These are phyloP conservation scores for Curvularia hawaiiensis DNA, from an alignment of 2,329 filamentous ascomycete genomes.

Conservation along the genomic window DNA sequence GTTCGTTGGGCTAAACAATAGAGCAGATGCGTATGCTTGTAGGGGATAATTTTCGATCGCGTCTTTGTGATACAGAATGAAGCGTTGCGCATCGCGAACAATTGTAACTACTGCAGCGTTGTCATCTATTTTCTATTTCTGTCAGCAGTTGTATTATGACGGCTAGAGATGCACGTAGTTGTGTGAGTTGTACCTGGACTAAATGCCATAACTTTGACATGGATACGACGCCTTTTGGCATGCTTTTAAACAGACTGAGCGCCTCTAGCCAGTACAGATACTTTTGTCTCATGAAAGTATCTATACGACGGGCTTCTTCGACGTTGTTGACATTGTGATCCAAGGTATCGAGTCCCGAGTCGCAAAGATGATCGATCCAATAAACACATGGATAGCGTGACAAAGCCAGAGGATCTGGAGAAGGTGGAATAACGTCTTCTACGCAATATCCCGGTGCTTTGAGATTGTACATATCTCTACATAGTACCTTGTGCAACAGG, in stretches of 20 bases:
- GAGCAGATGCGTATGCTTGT: constrained; percentile 10
- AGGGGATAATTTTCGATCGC: constrained; percentile 15
- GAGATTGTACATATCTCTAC: background rate
- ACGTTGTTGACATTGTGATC: too few species aligned
- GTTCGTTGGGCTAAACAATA: background rate
- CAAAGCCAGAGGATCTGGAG: constrained; percentile 30
- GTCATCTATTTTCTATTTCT: background rate
- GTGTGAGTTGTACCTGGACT: background rate
- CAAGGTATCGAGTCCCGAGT: constrained; percentile 2
- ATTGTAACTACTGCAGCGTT: background rate
- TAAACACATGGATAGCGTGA: constrained; percentile 38
- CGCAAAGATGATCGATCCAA: constrained; percentile 43
- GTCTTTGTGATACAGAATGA: constrained; percentile 26
- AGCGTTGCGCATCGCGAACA: constrained; percentile 19
- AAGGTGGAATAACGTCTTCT: background rate
- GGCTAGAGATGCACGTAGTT: background rate
- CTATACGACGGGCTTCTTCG: background rate
- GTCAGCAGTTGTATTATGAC: background rate
- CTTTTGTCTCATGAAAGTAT: background rate
- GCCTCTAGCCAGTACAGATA: constrained; percentile 15
- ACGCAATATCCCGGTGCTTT: background rate
- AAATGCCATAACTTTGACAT: constrained; percentile 3
- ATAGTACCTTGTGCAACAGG: background rate
- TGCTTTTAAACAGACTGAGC: constrained; percentile 22
- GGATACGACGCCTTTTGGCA: constrained; percentile 20